These are phyloP conservation scores for Globisporangium acanthophoron DNA, from an alignment of 352 stramenopile species.

Conservation along the genomic window DNA sequence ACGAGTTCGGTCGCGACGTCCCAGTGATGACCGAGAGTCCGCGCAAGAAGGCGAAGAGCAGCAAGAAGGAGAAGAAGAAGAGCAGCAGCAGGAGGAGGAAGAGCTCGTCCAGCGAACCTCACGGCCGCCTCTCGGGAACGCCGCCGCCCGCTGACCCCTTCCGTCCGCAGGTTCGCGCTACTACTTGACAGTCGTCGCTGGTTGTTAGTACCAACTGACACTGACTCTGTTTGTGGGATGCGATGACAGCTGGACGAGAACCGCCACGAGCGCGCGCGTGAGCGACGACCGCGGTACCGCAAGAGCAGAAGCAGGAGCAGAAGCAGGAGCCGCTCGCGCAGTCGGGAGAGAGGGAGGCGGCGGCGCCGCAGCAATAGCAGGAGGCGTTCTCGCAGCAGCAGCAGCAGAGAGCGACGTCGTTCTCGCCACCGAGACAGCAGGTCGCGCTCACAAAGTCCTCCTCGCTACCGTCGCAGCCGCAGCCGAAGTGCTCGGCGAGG, in stretches of 20 bases:
- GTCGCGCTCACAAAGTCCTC: constrained; percentile 9
- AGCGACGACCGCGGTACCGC: background rate
- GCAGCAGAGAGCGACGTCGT: constrained; percentile 7
- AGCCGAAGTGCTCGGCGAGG: background rate
- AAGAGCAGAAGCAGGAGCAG: constrained; percentile 18
- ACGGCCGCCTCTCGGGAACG: constrained; percentile 23
- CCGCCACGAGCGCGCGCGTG: constrained; percentile 10
- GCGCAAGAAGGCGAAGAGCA: constrained; percentile 17
- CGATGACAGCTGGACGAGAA: constrained; percentile 37
- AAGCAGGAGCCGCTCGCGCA: constrained; percentile 16
- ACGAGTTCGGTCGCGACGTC: constrained; percentile 80
- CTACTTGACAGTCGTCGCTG: background rate
- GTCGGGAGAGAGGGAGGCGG: constrained; percentile 18
- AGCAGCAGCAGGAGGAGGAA: constrained; percentile 8
- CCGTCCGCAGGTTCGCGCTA: constrained; percentile 40
- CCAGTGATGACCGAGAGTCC: constrained; percentile 13
- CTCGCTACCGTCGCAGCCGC: constrained; percentile 11
- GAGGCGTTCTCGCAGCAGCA: constrained; percentile 8
- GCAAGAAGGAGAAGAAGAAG: constrained; percentile 16
- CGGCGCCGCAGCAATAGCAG: constrained; percentile 14
- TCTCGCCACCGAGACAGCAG: background rate
- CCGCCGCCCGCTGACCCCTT: constrained; percentile 56
- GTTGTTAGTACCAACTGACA: background rate
- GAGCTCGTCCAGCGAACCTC: constrained; percentile 14
- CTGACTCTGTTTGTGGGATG: background rate